These are phyloP conservation scores for Haematococcus lacustris DNA, from an alignment of 139 green algal genomes.

Conservation along the genomic window DNA sequence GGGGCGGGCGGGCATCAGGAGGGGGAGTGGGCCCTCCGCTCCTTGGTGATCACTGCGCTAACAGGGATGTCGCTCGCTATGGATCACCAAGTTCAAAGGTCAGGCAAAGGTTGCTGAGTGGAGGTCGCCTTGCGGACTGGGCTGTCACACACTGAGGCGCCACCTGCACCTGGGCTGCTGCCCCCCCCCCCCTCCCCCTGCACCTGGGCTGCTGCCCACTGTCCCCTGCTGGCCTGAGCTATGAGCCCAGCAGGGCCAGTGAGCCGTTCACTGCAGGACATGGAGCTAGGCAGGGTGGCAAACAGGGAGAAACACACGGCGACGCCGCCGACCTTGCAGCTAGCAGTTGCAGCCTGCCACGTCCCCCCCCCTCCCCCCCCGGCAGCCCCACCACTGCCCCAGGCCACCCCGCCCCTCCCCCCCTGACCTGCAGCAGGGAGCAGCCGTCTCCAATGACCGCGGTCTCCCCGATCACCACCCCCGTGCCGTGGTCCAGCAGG, in stretches of 20 bases:
- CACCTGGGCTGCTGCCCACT: no score
- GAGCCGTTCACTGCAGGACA: not conserved
- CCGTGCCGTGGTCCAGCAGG: slow-evolving; percentile 90
- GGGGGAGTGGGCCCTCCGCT: not conserved
- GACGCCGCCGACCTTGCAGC: not conserved
- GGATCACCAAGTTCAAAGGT: no score
- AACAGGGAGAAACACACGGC: not conserved
- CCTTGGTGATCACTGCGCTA: not conserved
- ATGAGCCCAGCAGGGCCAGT: not conserved
- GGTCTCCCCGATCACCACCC: slow-evolving; percentile 89
- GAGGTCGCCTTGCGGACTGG: no score
- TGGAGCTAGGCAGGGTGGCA: not conserved
- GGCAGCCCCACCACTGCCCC: not conserved
- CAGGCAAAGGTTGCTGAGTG: no score
- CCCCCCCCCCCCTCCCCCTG: no score
- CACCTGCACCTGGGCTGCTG: no score
- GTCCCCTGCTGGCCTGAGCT: no score
- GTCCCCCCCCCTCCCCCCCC: no score
- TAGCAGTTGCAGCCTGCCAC: no score
- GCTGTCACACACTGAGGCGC: no score
- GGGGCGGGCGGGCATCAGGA: not conserved
- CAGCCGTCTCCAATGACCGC: slow-evolving; percentile 81
- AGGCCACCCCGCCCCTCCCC: not conserved
- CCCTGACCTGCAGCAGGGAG: slow-evolving; percentile 69
- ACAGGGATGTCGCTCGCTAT: not conserved